Base-by-base conservation (phyloP, 495 filamentous ascomycete genomes). In the Penicillium chermesinum region DNA sequence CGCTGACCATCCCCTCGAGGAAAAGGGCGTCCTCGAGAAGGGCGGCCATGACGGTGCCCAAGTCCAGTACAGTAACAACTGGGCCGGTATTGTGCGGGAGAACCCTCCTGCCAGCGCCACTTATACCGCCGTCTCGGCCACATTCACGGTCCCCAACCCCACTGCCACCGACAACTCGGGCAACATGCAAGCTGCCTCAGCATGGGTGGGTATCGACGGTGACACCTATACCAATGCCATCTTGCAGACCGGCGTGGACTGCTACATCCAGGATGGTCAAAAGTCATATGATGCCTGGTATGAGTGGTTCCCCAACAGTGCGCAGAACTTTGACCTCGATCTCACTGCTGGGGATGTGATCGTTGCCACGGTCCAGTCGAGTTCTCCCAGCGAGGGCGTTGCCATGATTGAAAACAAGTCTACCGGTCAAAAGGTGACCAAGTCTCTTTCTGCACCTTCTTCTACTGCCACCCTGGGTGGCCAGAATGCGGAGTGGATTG, bases 131-230 rank as follows among this genome's bases (percentile, higher is more conserved):
- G 79, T 82, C 7, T 72, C 73, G 2, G 80, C 73, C 9, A 79
- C 70, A 7, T 77, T 83, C 61, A 73, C 70, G 1, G 73, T 82
- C 12, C 80, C 80, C 2, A 59, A 63, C 14, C 76, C 81, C 1
- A 74, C 70, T 13, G 59, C 65, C 7, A 66, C 74, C 4, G 52
- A 67, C 7, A 33, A 59, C 36, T 59, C 54, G 1, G 56, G 51
- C 10, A 49, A 59, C 0, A 58, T 63, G 20, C 75, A 80, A 43
- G 70, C 75, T 21, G 77, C 74, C 1, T 76, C 78, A 1, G 79
- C 77, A n/a, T 84, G 81, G 82, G 80, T 83, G 10, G 78, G 78
- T 12, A 80, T 84, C 38, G 79, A 83, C 46, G 81, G 78, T 4
- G 75, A 78, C 52, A 80, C 76, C 6, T 83, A 78, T 62, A 61